Evolutionary conservation across 2,329 filamentous ascomycete species (phyloP).

Genomic region (Fusarium sp.): DNA sequence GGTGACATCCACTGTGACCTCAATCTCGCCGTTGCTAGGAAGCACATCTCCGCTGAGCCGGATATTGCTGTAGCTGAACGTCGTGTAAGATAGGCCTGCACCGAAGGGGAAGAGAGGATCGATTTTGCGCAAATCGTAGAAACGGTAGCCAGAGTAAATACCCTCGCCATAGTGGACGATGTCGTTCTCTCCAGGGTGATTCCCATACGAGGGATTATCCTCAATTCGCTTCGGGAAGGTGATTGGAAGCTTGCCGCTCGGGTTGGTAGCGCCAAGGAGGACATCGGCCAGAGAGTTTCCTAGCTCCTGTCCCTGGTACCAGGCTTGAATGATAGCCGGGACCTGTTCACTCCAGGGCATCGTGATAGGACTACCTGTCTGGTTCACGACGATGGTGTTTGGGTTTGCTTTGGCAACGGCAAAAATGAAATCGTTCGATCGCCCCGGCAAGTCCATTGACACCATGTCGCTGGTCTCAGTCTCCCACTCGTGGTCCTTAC

Average conservation of each 20-base stretch:
- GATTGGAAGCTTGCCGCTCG: slow-evolving; percentile 69
- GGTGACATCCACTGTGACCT: slow-evolving; percentile 20
- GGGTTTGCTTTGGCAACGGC: slow-evolving; percentile 1
- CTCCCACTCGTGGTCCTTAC: slow-evolving; percentile 29
- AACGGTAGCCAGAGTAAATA: slow-evolving; percentile 77
- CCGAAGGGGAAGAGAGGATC: slow-evolving; percentile 55
- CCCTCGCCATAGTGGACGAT: slow-evolving; percentile 75
- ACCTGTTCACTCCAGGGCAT: slow-evolving; percentile 48
- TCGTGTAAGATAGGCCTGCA: slow-evolving; percentile 23
- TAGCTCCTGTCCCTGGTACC: slow-evolving; percentile 37
- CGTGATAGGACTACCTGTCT: slow-evolving; percentile 43
- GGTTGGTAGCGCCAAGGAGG: slow-evolving; percentile 24
- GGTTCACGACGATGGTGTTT: slow-evolving; percentile 29
- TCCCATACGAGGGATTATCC: slow-evolving; percentile 76
- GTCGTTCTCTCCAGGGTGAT: slow-evolving; percentile 72
- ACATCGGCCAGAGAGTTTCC: slow-evolving; percentile 37
- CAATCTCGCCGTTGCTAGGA: not conserved
- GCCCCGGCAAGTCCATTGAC: slow-evolving; percentile 22
- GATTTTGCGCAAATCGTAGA: slow-evolving; percentile 64
- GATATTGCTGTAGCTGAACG: slow-evolving; percentile 50
- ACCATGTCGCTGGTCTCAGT: slow-evolving; percentile 24
- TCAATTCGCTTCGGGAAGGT: slow-evolving; percentile 70
- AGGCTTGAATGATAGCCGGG: slow-evolving; percentile 42
- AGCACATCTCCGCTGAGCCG: slow-evolving; percentile 3
- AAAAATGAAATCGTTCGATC: slow-evolving; percentile 12